phyloP scores from a whole-genome alignment of 352 stramenopile genomes.

The Globisporangium parvum region DNA sequence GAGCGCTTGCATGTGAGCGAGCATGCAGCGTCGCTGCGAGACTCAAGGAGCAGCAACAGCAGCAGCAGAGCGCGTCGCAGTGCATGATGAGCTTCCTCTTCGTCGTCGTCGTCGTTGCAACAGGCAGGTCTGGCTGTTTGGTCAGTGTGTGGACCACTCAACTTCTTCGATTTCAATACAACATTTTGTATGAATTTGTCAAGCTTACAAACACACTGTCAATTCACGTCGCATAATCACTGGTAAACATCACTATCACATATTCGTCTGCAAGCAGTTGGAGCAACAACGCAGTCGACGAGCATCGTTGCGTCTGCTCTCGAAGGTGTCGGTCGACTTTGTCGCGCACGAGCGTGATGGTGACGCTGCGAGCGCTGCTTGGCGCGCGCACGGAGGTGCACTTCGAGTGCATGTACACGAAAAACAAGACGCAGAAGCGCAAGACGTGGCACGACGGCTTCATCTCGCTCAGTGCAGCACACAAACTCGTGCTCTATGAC shows the following conservation, averaged over 20 bases:
- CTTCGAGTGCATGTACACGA: slow-evolving; percentile 85
- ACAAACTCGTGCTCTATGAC: slow-evolving; percentile 55
- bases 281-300: not conserved
- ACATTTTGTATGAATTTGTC: not conserved
- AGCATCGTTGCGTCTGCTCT: not conserved
- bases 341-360: slow-evolving; percentile 23
- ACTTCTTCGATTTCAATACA: not conserved
- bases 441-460: slow-evolving; percentile 83
- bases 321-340: no score
- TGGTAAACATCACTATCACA: not conserved
- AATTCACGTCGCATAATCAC: not conserved
- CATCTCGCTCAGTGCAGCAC: slow-evolving; percentile 39
- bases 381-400: slow-evolving; percentile 34
- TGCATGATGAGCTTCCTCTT: no score
- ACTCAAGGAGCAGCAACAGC: no score
- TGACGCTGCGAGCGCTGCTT: slow-evolving; percentile 46
- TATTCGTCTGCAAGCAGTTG: no score
- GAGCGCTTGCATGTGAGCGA: no score
- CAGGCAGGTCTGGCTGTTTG: no score
- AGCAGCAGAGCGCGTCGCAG: no score
- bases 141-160: no score
- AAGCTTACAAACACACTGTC: not conserved
- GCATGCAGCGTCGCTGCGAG: no score
- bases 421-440: slow-evolving; percentile 84
- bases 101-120: no score